Evolutionary conservation across 1,284 basidiomycete species (phyloP).

Genomic region (Wallemia hederae): DNA sequence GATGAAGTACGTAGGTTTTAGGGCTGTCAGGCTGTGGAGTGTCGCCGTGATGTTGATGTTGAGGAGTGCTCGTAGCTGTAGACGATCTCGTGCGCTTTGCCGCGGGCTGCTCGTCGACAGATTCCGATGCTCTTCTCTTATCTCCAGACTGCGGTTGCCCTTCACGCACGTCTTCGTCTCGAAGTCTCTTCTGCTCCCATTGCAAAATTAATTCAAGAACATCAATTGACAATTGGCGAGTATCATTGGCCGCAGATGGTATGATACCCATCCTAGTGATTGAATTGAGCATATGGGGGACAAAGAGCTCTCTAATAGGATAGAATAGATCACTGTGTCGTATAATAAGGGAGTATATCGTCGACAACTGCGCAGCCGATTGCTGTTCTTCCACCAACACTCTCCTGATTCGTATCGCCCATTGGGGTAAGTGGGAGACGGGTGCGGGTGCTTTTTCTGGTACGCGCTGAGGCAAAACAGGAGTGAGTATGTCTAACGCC

Average conservation of each 20-base stretch:
- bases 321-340: conserved; percentile 81
- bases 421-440: conserved; percentile 39
- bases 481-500: conserved; percentile 71
- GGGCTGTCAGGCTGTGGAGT: conserved; percentile 1
- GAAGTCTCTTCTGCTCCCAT: conserved; percentile 37
- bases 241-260: conserved; percentile 42
- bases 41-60: conserved; percentile 2
- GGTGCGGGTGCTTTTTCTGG: conserved; percentile 20
- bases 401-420: conserved; percentile 68
- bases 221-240: conserved; percentile 51
- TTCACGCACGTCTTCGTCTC: conserved; percentile 16
- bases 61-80: conserved; percentile 3
- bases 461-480: conserved; percentile 35
- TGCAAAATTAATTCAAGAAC: conserved; percentile 58
- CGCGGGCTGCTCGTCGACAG: conserved; percentile 10
- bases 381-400: conserved; percentile 72
- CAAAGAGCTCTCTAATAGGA: conserved; percentile 68
- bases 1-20: conserved; percentile 38
- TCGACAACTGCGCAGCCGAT: conserved; percentile 47
- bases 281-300: conserved; percentile 83
- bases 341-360: conserved; percentile 74
- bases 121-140: conserved; percentile 17
- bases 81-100: neutral
- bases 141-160: conserved; percentile 6
- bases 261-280: conserved; percentile 63